Evolutionary conservation across 2,329 filamentous ascomycete genomes (phyloP), one percentile per base, ranked within the genome.

Genomic region (Meredithiella fracta): DNA sequence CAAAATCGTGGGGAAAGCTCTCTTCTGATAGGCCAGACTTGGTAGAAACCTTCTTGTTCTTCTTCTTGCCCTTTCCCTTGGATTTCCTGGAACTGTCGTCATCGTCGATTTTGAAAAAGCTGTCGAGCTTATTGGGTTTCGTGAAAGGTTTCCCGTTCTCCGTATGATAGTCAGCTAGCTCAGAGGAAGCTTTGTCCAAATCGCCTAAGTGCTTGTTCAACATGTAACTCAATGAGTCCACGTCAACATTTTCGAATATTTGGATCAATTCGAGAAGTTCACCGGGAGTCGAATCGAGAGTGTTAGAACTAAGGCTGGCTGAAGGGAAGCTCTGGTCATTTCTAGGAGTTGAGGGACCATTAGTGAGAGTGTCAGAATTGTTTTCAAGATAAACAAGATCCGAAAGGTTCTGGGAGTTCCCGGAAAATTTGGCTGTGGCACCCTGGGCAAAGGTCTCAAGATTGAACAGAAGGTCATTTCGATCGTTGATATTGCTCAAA

Each of bases 141-240:
- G 53, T 31, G 29, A 51, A 58, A 5, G 31, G 38, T 23, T 40
- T 42, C 9, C 50, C 49, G 17, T 42, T 34, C n/a, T 8, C 8
- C 15, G 83, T 88, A 20, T 85, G 80, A 14, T 87, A 74, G 61
- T 85, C 94, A 31, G 96, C 75, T 11, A 97, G 71, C 58, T 88
- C 81, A 62, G 95, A 88, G 60, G 94, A 81, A 1, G 87, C 80
- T 14, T 74, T 25, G 9, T 51, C n/a, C 15, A 29, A 4, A 34
- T 52, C 47, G 15, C 55, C 51, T 20, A 44, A 40, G 25, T 50
- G 38, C 37, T 57, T 54, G 14, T 47, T 26, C 11, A 54, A 22
- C 29, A 56, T 29, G 44, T 54, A 51, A 11, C 37, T 38, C 37
- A 57, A 49, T 9, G 51, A 37, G 23, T 51, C 51, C 34, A 42